Conservation (phyloP, 1,284 basidiomycete genomes). For the Exsudoporus floridanus region DNA sequence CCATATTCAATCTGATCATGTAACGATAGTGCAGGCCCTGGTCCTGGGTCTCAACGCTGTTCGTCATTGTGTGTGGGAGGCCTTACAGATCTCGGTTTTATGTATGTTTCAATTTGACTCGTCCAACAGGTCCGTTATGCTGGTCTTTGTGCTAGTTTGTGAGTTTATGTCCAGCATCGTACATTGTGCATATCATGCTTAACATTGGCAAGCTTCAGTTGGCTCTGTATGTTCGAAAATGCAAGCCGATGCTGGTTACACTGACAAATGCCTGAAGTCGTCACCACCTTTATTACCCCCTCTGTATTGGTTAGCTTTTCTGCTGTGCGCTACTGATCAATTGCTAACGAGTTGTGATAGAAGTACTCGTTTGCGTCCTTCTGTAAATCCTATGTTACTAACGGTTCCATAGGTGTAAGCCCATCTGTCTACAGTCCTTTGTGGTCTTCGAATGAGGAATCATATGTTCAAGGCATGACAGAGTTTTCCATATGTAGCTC, state of each 20-base stretch:
- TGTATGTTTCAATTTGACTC: background rate
- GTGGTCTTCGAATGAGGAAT: background rate
- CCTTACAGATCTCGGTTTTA: background rate
- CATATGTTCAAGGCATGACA: background rate
- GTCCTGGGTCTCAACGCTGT: background rate
- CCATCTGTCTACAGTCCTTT: background rate
- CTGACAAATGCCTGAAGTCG: background rate
- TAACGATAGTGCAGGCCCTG: background rate
- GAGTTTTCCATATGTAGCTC: background rate
- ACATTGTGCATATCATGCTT: background rate
- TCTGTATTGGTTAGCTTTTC: background rate
- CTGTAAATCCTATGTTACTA: background rate
- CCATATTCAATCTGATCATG: background rate
- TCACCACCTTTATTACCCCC: background rate
- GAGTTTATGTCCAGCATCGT: background rate
- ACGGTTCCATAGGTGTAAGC: background rate
- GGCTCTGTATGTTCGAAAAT: background rate
- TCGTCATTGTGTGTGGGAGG: background rate
- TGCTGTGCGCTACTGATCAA: background rate
- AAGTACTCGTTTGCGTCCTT: background rate
- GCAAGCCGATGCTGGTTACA: background rate
- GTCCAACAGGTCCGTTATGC: slow-evolving; percentile 3
- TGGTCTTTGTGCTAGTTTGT: background rate
- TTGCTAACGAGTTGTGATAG: background rate
- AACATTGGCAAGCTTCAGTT: background rate